These are phyloP conservation scores for Skeletonema tropicum DNA, from an alignment of 108 stramenopile species.

Conservation along the genomic window DNA sequence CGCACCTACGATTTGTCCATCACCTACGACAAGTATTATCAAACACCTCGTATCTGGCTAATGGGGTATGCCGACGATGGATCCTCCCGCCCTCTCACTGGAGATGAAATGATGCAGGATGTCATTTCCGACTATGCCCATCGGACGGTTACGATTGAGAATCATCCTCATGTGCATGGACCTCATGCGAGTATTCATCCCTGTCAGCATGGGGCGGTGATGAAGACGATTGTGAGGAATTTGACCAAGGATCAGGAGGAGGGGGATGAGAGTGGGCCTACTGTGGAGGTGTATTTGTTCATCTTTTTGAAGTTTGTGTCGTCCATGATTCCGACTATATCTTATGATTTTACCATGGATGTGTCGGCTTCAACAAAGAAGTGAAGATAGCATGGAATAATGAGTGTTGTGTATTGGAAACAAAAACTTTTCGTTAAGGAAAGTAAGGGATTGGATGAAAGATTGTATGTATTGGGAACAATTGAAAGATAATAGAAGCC, in stretches of 20 bases:
- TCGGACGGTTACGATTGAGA: conserved; percentile 97
- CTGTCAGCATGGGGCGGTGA: conserved; percentile 98
- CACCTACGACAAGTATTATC: conserved; percentile 99
- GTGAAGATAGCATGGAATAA: background rate
- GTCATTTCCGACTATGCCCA: conserved; percentile 98
- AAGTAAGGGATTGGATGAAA: background rate
- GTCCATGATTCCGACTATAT: conserved; percentile 98
- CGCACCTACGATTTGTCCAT: conserved; percentile 96
- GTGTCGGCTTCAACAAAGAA: conserved; percentile 85
- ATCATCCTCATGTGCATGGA: conserved; percentile 90
- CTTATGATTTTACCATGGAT: conserved; percentile 99
- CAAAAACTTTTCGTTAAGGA: background rate
- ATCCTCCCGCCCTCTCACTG: conserved; percentile 78
- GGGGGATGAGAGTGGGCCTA: conserved; percentile 42
- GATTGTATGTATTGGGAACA: too few species aligned
- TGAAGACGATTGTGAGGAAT: conserved; percentile 96
- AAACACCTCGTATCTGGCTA: conserved; percentile 98
- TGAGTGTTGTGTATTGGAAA: too few species aligned
- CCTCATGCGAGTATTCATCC: conserved; percentile 97
- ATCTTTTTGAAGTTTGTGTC: conserved; percentile 99
- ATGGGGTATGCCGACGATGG: conserved; percentile 87
- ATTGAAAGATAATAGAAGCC: background rate
- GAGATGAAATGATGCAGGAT: conserved; percentile 96
- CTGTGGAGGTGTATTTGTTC: conserved; percentile 96
- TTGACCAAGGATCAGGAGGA: conserved; percentile 62